phyloP scores from a whole-genome alignment of 805 yeast species.

The Saccharomycopsis lassenensis region DNA sequence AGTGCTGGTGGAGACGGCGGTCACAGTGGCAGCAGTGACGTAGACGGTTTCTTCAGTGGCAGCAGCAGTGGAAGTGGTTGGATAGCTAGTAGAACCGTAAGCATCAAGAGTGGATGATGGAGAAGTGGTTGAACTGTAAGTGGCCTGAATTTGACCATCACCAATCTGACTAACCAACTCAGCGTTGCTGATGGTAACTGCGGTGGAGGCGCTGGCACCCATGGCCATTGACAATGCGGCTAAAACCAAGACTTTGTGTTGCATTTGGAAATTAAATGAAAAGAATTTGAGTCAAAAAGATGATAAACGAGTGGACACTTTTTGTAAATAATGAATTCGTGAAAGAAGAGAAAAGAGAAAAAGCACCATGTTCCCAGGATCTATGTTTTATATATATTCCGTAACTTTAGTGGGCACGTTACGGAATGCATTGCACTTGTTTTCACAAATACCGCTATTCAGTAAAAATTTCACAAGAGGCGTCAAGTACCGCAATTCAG shows the following conservation, averaged over 20 bases:
- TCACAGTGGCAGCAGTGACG: slow-evolving; percentile 12
- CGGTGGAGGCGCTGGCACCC: slow-evolving; percentile 11
- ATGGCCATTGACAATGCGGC: slow-evolving; percentile 12
- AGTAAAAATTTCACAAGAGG: no score
- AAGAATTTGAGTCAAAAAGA: neutral
- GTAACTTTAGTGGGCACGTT: no score
- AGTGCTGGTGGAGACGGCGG: slow-evolving; percentile 7
- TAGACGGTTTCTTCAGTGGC: slow-evolving; percentile 5
- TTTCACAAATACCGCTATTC: no score
- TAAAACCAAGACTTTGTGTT: slow-evolving; percentile 11
- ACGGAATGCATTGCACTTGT: no score
- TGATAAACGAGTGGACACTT: neutral
- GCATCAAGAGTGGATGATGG: slow-evolving; percentile 12
- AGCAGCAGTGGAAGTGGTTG: slow-evolving; percentile 2
- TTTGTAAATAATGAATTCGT: neutral
- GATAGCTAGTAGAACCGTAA: slow-evolving; percentile 4
- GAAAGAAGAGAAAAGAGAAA: neutral
- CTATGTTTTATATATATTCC: neutral
- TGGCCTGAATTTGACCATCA: slow-evolving; percentile 19
- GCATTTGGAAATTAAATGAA: slow-evolving; percentile 8
- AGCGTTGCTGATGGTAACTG: slow-evolving; percentile 11
- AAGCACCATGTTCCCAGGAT: neutral
- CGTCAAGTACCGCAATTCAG: no score
- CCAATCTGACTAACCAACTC: slow-evolving; percentile 14
- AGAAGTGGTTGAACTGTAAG: slow-evolving; percentile 12